Conservation (phyloP, 2,329 filamentous ascomycete genomes). For the Lasiodiplodia sp. region DNA sequence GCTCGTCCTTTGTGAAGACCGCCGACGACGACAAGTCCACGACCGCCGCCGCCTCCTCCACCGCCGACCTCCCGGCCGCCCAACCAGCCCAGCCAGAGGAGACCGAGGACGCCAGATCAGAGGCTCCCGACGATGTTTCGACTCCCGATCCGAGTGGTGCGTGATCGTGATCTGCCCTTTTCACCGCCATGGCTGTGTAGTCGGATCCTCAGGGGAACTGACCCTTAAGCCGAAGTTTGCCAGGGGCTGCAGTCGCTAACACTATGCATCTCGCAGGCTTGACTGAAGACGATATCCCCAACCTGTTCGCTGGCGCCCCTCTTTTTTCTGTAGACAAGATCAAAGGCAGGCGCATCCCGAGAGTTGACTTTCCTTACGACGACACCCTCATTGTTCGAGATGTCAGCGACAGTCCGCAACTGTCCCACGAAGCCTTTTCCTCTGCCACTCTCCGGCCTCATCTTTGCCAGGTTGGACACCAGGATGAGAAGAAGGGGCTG, state of each 20-base stretch:
- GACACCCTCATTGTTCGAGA: slow-evolving; percentile 67
- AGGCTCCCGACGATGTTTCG: slow-evolving; percentile 21
- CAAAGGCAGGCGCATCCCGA: slow-evolving; percentile 68
- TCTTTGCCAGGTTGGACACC: slow-evolving; percentile 31
- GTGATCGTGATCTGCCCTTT: slow-evolving; percentile 27
- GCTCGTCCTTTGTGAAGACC: slow-evolving; percentile 23
- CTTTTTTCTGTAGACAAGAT: slow-evolving; percentile 71
- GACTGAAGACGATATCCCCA: slow-evolving; percentile 67
- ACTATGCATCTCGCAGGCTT: slow-evolving; percentile 46
- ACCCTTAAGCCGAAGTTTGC: not conserved
- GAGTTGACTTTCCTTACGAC: slow-evolving; percentile 73
- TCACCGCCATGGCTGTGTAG: slow-evolving; percentile 20
- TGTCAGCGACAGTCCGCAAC: slow-evolving; percentile 60
- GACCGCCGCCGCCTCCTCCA: slow-evolving; percentile 20
- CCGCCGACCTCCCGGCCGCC: slow-evolving; percentile 7
- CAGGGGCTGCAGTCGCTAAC: slow-evolving; percentile 14
- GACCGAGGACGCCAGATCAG: slow-evolving; percentile 11
- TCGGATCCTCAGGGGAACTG: slow-evolving; percentile 26
- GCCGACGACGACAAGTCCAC: slow-evolving; percentile 16
- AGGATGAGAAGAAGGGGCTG: slow-evolving; percentile 32
- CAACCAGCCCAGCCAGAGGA: not conserved
- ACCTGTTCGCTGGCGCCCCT: slow-evolving; percentile 78
- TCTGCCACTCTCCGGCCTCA: slow-evolving; percentile 42
- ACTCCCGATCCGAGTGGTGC: slow-evolving; percentile 27
- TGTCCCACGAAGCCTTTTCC: slow-evolving; percentile 47